These are phyloP conservation scores for Leccinellum rugosiceps DNA, from an alignment of 768 basidiomycete genomes.

Conservation along the genomic window DNA sequence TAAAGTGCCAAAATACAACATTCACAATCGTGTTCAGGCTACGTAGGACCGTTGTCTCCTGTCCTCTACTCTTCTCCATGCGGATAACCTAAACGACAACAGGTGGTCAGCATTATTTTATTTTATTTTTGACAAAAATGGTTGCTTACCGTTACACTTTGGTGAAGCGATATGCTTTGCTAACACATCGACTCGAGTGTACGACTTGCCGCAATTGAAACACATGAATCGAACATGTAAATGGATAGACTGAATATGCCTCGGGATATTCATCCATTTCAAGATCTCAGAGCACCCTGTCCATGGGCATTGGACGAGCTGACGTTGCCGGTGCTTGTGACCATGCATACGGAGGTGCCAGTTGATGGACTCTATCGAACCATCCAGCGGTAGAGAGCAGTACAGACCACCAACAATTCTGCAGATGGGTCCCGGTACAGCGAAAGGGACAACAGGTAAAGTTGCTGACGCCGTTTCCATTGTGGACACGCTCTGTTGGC, in stretches of 20 bases:
- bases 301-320: slow-evolving; percentile 8
- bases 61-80: not conserved
- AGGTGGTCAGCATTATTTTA: not conserved
- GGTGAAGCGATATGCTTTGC: not conserved
- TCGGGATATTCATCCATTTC: slow-evolving; percentile 4
- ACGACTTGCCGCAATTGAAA: slow-evolving; percentile 1
- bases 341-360: slow-evolving; percentile 12
- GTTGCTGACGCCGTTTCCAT: not conserved
- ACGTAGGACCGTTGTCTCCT: not conserved
- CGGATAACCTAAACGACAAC: not conserved
- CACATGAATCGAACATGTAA: slow-evolving; percentile 1
- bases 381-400: slow-evolving; percentile 1
- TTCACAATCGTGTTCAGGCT: not conserved
- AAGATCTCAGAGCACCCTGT: slow-evolving; percentile 1
- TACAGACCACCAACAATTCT: not conserved
- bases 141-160: slow-evolving; percentile 1
- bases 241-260: slow-evolving; percentile 9
- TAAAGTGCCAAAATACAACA: not conserved
- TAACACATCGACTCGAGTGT: slow-evolving; percentile 4
- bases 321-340: slow-evolving; percentile 1
- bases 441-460: not conserved
- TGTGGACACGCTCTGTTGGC: not conserved
- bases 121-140: not conserved
- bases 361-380: not conserved
- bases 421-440: not conserved